Evolutionary conservation across 129 eudicot genomes (phyloP), one percentile per base, ranked within the genome.

Genomic region (Artemisia annua): DNA sequence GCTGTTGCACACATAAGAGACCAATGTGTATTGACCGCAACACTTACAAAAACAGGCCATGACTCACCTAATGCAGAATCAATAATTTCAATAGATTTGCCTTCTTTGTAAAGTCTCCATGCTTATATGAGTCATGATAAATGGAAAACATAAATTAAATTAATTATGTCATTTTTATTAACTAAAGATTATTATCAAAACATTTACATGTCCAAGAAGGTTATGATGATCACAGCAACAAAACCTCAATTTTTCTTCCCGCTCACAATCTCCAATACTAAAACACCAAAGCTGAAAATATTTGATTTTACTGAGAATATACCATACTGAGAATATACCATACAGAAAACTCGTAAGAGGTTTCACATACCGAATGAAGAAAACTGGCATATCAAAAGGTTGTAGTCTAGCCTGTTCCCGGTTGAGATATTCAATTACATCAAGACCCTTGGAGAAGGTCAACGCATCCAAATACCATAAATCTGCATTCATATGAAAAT

Each of bases 191-290:
- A 68, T 51, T 28, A 17, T 35, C 5, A 54, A 7, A 28, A 49
- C 12, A 64, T 83, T 75, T 83, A 83, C 83, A 70, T 83, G 81
- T 62, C 81, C 87, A 15, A 75, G 83, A 63, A 83, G 87, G 70
- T 75, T 83, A 53, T 69, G 52, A 5, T 76, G 48, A 61, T 79
- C 72, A 49, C 70, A 75, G 79, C 75, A 83, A 71, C 30, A 66
- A 70, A 79, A 59, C 81, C 83, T 66, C 83, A 65, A 66, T 74
- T 83, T 70, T 79, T 75, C n/a, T 75, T 70, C 64, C 87, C 83
- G 17, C 78, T 78, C 56, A 82, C 70, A 50, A 82, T 82, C 70
- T 82, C 83, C n/a, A 82, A 43, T 7, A 78, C 69, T 48, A 82
- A 63, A 62, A 82, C 83, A 15, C 83, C 83, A 18, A 78, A 82